phyloP scores from a whole-genome alignment of 192 early-diverging fungal species.

The Coemansia sp. region DNA sequence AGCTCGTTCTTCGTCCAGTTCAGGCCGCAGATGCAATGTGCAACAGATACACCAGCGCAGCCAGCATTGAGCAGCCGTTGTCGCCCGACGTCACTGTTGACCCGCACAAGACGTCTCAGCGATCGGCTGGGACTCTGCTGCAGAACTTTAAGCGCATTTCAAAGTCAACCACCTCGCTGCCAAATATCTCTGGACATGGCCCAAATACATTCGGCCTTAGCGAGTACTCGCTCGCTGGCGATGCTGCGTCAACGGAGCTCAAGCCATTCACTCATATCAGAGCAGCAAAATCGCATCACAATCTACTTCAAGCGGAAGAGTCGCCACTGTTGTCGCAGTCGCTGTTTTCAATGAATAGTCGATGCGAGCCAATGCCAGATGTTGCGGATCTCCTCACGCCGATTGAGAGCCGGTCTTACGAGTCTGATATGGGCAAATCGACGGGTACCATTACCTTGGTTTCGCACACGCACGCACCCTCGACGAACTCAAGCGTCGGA shows the following conservation, averaged over 20 bases:
- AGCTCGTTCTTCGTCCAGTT: neutral
- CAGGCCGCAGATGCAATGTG: neutral
- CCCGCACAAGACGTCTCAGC: neutral
- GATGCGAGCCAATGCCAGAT: slow-evolving; percentile 41
- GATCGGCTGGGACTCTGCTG: neutral
- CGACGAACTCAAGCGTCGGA: neutral
- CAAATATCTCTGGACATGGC: slow-evolving; percentile 17
- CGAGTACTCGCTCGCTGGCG: neutral
- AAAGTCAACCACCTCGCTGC: slow-evolving; percentile 48
- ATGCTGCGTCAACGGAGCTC: neutral
- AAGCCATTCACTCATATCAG: slow-evolving; percentile 6
- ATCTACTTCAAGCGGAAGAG: slow-evolving; percentile 25
- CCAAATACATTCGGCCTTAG: neutral
- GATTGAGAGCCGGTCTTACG: slow-evolving; percentile 22
- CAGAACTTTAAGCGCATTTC: slow-evolving; percentile 30
- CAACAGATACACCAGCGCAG: neutral
- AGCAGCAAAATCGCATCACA: slow-evolving; percentile 45
- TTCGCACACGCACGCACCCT: slow-evolving; percentile 9
- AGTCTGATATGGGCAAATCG: slow-evolving; percentile 21
- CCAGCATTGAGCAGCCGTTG: slow-evolving; percentile 1
- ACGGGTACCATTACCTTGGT: slow-evolving; percentile 22
- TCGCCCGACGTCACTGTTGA: neutral
- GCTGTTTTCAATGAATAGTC: slow-evolving; percentile 37
- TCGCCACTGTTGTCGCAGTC: slow-evolving; percentile 31
- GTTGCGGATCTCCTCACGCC: slow-evolving; percentile 37